A percentile compares a stretch with the other conserved stretches of the same genome.
Conservation (phyloP, 495 filamentous ascomycete species). For the Amniculicola lignicola region DNA sequence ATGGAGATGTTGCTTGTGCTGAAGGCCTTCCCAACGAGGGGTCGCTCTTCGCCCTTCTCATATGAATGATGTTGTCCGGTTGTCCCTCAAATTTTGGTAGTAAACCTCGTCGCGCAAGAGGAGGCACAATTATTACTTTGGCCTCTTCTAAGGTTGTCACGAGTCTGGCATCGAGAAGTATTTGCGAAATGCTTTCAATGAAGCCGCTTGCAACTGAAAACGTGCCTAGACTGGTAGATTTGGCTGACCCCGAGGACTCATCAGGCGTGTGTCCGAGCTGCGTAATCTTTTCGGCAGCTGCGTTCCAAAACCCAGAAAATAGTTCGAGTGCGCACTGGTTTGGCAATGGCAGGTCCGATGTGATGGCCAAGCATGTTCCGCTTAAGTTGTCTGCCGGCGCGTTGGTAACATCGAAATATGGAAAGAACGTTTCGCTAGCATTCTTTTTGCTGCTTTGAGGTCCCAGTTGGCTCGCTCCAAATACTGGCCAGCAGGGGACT, state of each 20-base stretch:
- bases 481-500: too few species aligned
- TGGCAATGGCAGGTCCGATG: neutral
- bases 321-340: constrained; percentile 4
- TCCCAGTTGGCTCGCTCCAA: too few species aligned
- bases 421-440: too few species aligned
- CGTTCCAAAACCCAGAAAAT: neutral
- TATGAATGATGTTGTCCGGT: too few species aligned
- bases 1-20: too few species aligned
- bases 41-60: too few species aligned
- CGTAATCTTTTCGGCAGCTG: neutral
- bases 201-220: neutral
- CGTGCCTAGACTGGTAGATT: neutral
- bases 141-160: neutral
- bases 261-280: neutral
- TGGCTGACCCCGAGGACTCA: neutral
- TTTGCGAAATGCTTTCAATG: neutral
- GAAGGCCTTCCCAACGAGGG: too few species aligned
- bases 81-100: neutral
- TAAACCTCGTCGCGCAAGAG: neutral
- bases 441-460: too few species aligned
- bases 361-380: neutral
- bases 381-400: neutral
- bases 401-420: too few species aligned
- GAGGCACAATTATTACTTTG: neutral
- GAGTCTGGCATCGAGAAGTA: neutral